Base-by-base conservation (phyloP, 1,284 basidiomycete species). In the Heterobasidion annosum region DNA sequence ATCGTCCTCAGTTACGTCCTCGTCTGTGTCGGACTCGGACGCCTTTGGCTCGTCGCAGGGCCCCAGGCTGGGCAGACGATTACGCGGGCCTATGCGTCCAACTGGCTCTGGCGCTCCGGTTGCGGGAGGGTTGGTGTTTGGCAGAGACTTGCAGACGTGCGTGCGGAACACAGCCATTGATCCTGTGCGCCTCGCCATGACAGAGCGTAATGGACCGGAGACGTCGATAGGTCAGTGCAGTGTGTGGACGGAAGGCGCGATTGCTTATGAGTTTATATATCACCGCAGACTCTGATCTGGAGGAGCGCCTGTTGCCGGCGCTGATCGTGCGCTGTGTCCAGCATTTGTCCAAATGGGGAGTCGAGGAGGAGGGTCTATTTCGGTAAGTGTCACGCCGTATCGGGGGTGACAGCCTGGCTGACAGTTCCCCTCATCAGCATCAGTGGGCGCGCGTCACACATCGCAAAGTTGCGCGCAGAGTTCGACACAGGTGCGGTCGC, bases 351-450 rank as follows among this genome's bases (percentile, higher is more conserved):
- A 72, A 77, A 32, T 91, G 88, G 86, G 91, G 90, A 48, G 67
- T 89, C 13, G 80, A 88, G 63, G 91, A 93, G 67, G 90, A 93
- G 67, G 91, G 91, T 2, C 69, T 91, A 48, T 91, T 91, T 65
- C 79, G 88, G 87, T 88, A 61, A 58, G 81, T 56, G 2, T 42
- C 35, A 33, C 32, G 32, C 15, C 15, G 12, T 45, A 52, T 40
- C 8, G 56, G 19, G 35, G 54, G 18, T 48, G 18, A 15, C 16
- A 25, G 25, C 34, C 37, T 46, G 7, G 37, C 49, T 52, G 40
- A 54, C 42, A 37, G 18, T 44, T 48, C 51, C 58, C 34, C 56
- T 47, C 57, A 62, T 56, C 63, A 90, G 90, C 52, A 79, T 92
- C 49, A 85, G 77, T 59, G 89, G 89, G 16, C 80, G 87, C 55